phyloP scores from a whole-genome alignment of 768 basidiomycete genomes.

The Nevesoporus exiguus region DNA sequence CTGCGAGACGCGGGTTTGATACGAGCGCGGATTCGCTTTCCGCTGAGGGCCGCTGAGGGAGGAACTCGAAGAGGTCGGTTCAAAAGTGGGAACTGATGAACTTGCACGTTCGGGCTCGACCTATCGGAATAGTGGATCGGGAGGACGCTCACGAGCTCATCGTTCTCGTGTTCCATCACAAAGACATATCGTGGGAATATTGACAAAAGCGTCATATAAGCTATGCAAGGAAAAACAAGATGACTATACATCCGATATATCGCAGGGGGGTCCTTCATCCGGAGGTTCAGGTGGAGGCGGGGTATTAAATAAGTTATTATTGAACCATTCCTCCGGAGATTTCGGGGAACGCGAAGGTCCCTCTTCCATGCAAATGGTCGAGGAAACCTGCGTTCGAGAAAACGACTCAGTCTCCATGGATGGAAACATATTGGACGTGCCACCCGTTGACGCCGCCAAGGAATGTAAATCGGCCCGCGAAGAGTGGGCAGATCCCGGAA shows the following conservation, averaged over 20 bases:
- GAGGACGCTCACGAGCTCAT: conserved; percentile 62
- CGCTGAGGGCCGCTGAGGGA: conserved; percentile 66
- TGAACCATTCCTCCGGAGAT: conserved; percentile 4
- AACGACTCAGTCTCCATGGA: conserved; percentile 12
- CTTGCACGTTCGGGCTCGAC: conserved; percentile 60
- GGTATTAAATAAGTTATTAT: conserved; percentile 1
- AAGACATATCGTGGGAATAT: conserved; percentile 17
- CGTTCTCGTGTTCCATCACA: conserved; percentile 35
- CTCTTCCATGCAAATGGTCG: conserved; percentile 8
- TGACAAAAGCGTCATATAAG: neutral
- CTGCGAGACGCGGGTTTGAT: conserved; percentile 60
- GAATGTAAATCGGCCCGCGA: conserved; percentile 12
- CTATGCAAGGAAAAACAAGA: neutral
- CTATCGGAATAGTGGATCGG: conserved; percentile 70
- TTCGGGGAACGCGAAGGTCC: neutral
- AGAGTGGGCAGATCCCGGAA: conserved; percentile 5
- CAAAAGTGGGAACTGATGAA: conserved; percentile 81
- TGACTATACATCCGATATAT: neutral
- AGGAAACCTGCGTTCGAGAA: neutral
- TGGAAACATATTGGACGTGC: conserved; percentile 11
- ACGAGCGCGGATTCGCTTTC: conserved; percentile 74
- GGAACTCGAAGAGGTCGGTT: conserved; percentile 71
- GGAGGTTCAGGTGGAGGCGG: conserved; percentile 5
- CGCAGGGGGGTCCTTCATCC: conserved; percentile 7
- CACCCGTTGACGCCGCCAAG: conserved; percentile 10